These are phyloP conservation scores for Aspergillus sp. DNA, from an alignment of 2,329 filamentous ascomycete genomes.

Conservation along the genomic window DNA sequence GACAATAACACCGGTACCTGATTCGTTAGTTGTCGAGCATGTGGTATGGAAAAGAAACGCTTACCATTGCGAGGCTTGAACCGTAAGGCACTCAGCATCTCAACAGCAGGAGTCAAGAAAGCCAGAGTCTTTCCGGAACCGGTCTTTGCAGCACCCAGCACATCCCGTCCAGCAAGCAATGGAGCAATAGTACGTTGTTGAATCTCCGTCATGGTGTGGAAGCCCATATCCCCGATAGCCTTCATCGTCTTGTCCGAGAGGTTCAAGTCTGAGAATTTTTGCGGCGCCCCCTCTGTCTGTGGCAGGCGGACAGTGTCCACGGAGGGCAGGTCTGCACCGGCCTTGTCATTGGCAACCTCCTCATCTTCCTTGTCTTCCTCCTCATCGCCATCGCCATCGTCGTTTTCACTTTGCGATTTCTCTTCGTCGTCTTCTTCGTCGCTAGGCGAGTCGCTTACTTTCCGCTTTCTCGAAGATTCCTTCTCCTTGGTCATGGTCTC, in stretches of 20 bases:
- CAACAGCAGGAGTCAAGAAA: slow-evolving; percentile 88
- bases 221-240: slow-evolving; percentile 86
- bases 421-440: slow-evolving; percentile 27
- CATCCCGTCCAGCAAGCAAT: slow-evolving; percentile 79
- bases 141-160: slow-evolving; percentile 92
- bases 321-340: slow-evolving; percentile 47
- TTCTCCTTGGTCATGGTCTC: neutral
- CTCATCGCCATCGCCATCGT: slow-evolving; percentile 15
- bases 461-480: neutral
- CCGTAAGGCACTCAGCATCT: slow-evolving; percentile 80
- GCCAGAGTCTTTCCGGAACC: slow-evolving; percentile 92
- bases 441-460: slow-evolving; percentile 17
- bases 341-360: slow-evolving; percentile 36
- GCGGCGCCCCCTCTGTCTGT: slow-evolving; percentile 54
- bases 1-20: slow-evolving; percentile 76
- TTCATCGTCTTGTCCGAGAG: slow-evolving; percentile 83
- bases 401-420: slow-evolving; percentile 3
- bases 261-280: slow-evolving; percentile 72
- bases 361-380: slow-evolving; percentile 12
- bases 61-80: slow-evolving; percentile 87
- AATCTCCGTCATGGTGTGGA: slow-evolving; percentile 92
- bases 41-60: too few relatives aligned
- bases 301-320: slow-evolving; percentile 49
- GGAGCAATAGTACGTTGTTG: slow-evolving; percentile 83
- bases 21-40: slow-evolving; percentile 1